These are phyloP conservation scores for Ceratocystis eucalypticola DNA, from an alignment of 2,329 filamentous ascomycete species.

Conservation along the genomic window DNA sequence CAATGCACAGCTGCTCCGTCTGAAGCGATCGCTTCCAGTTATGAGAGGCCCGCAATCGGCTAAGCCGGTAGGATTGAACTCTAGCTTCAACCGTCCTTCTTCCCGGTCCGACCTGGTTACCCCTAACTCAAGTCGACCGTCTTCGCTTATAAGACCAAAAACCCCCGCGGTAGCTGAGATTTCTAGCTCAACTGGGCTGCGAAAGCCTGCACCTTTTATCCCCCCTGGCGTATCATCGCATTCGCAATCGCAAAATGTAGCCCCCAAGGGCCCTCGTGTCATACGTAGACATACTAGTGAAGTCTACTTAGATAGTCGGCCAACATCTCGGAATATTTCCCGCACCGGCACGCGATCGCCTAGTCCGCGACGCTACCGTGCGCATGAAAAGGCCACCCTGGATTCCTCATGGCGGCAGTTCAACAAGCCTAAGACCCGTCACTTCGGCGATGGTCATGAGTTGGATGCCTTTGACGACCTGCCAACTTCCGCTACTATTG, in stretches of 20 bases:
- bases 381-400: constrained; percentile 20
- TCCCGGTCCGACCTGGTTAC: constrained; percentile 24
- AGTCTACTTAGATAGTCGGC: constrained; percentile 44
- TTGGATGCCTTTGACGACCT: constrained; percentile 90
- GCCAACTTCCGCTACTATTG: constrained; percentile 68
- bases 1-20: constrained; percentile 48
- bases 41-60: constrained; percentile 37
- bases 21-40: constrained; percentile 52
- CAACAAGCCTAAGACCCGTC: constrained; percentile 21
- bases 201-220: constrained; percentile 59
- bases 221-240: constrained; percentile 56
- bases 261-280: constrained; percentile 51
- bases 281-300: constrained; percentile 78
- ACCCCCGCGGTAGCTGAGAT: constrained; percentile 51
- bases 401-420: constrained; percentile 21
- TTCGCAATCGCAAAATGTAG: constrained; percentile 64
- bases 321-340: constrained; percentile 44
- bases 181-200: constrained; percentile 23
- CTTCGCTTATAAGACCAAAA: constrained; percentile 43
- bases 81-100: constrained; percentile 38
- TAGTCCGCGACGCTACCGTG: constrained; percentile 38
- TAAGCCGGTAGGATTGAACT: constrained; percentile 38
- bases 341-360: constrained; percentile 46
- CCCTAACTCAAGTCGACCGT: constrained; percentile 10
- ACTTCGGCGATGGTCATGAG: constrained; percentile 85